Evolutionary conservation across 371 early-diverging fungal species (phyloP), one percentile per base, ranked within the genome.

Genomic region (Smittium culicis): DNA sequence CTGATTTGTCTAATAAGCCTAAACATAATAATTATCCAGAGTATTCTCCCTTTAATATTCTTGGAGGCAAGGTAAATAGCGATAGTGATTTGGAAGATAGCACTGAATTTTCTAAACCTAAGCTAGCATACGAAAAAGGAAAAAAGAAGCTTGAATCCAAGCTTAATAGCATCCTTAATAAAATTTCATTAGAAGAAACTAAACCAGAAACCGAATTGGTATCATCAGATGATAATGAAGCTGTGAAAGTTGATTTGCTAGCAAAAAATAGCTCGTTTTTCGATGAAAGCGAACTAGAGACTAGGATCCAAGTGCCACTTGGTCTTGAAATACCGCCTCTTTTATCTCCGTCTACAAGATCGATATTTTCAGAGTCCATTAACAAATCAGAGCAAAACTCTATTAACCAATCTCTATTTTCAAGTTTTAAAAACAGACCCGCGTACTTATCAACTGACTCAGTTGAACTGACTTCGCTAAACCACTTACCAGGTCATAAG

Each of bases 381-480:
- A 20, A 20, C 5, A 20, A 45, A 11, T 20, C 20, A 11, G 45
- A 20, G 5, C n/a, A n/a, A n/a, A 20, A 45, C 45, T 45, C 45
- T 20, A 45, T 45, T 20, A 45, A 45, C 20, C 45, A 45, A 45
- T 45, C 45, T 20, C 5, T 45, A 5, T 45, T 45, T 20, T 45
- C 45, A 45, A 45, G 20, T 45, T 45, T 45, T 20, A 45, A 45
- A 20, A 45, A 45, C 20, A 45, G 45, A 20, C 45, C 57, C 25
- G 14, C 57, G 27, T 57, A 57, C 25, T 25, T 57, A 25, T 20
- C 56, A 33, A 29, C 58, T 16, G 54, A 32, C 11, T 54, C 58
- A 17, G 61, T 82, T 24, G 83, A 81, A 32, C 77, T 85, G 57
- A 78, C 82, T 0, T 77, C 86, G 1, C 72, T 85, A 2, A 78